Percentiles rank a stretch among this genome's conserved stretches.
Evolutionary conservation across 78 protist species (phyloP).

Genomic region (Speleostelium caveatum): DNA sequence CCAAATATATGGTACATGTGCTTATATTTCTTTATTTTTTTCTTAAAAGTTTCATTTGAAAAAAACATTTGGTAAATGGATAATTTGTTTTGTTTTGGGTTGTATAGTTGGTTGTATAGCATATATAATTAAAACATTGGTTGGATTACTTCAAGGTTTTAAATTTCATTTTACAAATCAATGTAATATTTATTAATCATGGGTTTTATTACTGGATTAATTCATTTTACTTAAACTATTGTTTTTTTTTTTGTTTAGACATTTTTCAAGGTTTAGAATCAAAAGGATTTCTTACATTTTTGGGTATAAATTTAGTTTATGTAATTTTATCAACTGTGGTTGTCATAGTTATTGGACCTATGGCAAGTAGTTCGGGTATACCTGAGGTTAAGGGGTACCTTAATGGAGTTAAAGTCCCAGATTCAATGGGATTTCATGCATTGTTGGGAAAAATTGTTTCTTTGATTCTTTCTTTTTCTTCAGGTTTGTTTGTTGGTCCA

Average conservation of each 20-base stretch:
- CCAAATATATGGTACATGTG: too few species aligned
- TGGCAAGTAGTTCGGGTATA: slow-evolving; percentile 89
- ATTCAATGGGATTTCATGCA: slow-evolving; percentile 51
- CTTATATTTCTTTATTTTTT: neutral
- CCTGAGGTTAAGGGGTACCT: slow-evolving; percentile 92
- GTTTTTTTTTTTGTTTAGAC: too few species aligned
- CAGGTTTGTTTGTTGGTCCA: slow-evolving; percentile 82
- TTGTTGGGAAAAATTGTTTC: slow-evolving; percentile 87
- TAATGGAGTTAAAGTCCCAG: slow-evolving; percentile 78
- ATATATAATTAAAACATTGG: slow-evolving; percentile 54
- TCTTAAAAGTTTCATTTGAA: slow-evolving; percentile 24
- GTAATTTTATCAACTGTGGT: slow-evolving; percentile 20
- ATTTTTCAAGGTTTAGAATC: slow-evolving; percentile 26
- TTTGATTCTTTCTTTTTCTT: slow-evolving; percentile 78
- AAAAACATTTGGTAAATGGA: slow-evolving; percentile 77
- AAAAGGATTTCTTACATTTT: slow-evolving; percentile 52
- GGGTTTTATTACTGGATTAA: too few species aligned
- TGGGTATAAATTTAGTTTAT: slow-evolving; percentile 52
- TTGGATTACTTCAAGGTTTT: slow-evolving; percentile 47
- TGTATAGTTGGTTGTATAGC: slow-evolving; percentile 54
- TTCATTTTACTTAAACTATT: too few species aligned
- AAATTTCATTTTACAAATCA: slow-evolving; percentile 66
- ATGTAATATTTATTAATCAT: neutral
- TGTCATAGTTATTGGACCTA: slow-evolving; percentile 69
- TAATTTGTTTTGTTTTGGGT: slow-evolving; percentile 59